Base-by-base conservation (phyloP, 768 basidiomycete genomes). In the Favolaschia claudopus region DNA sequence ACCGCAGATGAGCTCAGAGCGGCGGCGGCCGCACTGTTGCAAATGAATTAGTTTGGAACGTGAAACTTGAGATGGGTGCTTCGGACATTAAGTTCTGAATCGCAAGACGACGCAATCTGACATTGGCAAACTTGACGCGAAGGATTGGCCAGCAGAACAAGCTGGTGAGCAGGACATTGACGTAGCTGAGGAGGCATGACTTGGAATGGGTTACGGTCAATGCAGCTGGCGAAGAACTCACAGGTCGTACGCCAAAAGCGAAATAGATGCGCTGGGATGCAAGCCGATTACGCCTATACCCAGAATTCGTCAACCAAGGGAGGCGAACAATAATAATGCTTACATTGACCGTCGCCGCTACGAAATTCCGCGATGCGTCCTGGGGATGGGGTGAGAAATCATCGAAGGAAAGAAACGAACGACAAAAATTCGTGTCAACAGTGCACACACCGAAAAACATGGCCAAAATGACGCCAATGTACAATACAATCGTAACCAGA, bases 1-100 rank as follows among this genome's bases (percentile, higher is more conserved):
- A 71, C 75, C 33, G 79, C 76, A 12, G 83, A 84, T 7, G 84
- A 84, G 12, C 76, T 74, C 13, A 86, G 75, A 0, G 82, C 79
- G 22, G 81, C 72, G 20, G 71, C 62, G 0, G 84, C 76, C 0
- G 84, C 83, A 42, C 81, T 81, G 56, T n/a, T n/a, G n/a, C n/a
- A n/a, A n/a, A n/a, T n/a, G n/a, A n/a, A n/a, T n/a, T n/a, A n/a
- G n/a, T n/a, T n/a, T n/a, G n/a, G n/a, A n/a, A n/a, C n/a, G n/a
- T n/a, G n/a, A n/a, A n/a, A n/a, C n/a, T 24, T 40, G 28, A 37
- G n/a, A 40, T 15, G 39, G 19, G 8, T n/a, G n/a, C n/a, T 40
- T 56, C 79, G 31, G 57, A 82, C 81, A 78, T 59, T 36, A 82
- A 68, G 2, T 83, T 82, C 27, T 82, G 73, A 9, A 69, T 49